Percentiles rank a stretch among this genome's conserved stretches.
phyloP scores from a whole-genome alignment of 2,329 filamentous ascomycete species.

The Alternaria dauci region DNA sequence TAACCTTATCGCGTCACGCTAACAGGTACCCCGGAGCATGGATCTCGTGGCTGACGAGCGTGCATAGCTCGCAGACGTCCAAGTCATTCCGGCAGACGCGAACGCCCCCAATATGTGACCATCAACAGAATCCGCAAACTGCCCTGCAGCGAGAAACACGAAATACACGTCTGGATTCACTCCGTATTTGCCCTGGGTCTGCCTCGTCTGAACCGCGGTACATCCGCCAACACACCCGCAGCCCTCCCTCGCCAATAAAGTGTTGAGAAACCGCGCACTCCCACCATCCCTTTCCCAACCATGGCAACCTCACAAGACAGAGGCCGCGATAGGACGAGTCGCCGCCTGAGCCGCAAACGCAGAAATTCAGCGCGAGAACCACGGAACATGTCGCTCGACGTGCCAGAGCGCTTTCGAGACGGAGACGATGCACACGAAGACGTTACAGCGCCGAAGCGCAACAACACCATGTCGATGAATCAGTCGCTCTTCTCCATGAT shows the following conservation, averaged over 20 bases:
- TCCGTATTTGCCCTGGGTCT: not conserved
- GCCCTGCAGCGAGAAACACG: conserved; percentile 32
- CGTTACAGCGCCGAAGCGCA: conserved; percentile 63
- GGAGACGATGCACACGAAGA: conserved; percentile 69
- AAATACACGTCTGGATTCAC: conserved; percentile 2
- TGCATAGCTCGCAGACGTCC: conserved; percentile 16
- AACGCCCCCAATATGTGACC: conserved; percentile 45
- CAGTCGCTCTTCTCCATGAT: conserved; percentile 95
- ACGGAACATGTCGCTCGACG: conserved; percentile 56
- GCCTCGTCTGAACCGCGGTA: conserved; percentile 22
- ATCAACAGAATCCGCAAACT: conserved; percentile 17
- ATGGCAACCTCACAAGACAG: conserved; percentile 48
- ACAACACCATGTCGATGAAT: conserved; percentile 75
- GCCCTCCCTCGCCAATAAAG: conserved; percentile 15
- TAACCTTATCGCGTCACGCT: conserved; percentile 26
- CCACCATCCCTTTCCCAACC: conserved; percentile 19
- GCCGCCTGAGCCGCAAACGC: conserved; percentile 47
- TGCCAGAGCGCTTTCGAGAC: conserved; percentile 66
- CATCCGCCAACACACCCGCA: conserved; percentile 12
- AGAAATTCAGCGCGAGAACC: conserved; percentile 40
- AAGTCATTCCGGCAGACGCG: conserved; percentile 28
- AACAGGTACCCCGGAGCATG: conserved; percentile 6
- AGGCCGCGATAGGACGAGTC: conserved; percentile 35
- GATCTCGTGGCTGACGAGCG: conserved; percentile 22
- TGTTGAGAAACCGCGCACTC: conserved; percentile 18